phyloP scores from a whole-genome alignment of 2,329 filamentous ascomycete genomes.

The Beauveria sp. region DNA sequence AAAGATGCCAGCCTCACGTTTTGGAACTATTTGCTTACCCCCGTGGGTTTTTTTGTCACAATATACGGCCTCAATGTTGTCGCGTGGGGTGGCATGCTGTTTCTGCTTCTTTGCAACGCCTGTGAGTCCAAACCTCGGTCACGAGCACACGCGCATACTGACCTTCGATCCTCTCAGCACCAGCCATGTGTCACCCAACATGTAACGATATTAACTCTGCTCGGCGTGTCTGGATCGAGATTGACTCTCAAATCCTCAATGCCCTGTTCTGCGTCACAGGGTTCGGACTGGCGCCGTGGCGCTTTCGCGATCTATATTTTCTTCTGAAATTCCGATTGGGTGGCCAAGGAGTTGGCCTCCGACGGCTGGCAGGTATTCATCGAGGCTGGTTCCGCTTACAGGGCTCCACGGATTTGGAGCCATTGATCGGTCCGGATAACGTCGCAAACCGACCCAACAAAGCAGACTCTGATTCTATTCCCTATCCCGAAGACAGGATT shows the following conservation, averaged over 20 bases:
- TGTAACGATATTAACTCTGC: conserved; percentile 70
- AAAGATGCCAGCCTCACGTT: conserved; percentile 52
- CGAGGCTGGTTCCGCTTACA: conserved; percentile 66
- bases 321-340: conserved; percentile 55
- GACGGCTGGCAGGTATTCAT: conserved; percentile 66
- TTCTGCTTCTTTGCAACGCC: conserved; percentile 72
- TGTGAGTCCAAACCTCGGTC: conserved; percentile 14
- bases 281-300: conserved; percentile 71
- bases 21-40: conserved; percentile 67
- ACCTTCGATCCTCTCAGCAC: conserved; percentile 27
- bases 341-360: conserved; percentile 48
- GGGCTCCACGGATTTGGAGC: conserved; percentile 53
- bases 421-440: conserved; percentile 44
- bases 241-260: conserved; percentile 67
- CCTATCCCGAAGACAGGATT: conserved; percentile 55
- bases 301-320: conserved; percentile 72
- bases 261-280: conserved; percentile 70
- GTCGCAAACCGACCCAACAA: conserved; percentile 33
- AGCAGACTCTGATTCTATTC: conserved; percentile 38
- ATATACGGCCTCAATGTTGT: conserved; percentile 77
- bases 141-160: neutral
- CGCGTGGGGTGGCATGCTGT: conserved; percentile 88
- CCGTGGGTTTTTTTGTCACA: conserved; percentile 67
- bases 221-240: conserved; percentile 78
- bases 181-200: conserved; percentile 62